Conservation (phyloP, 257 asterid genomes). For the Galeopsis tetrahit region DNA sequence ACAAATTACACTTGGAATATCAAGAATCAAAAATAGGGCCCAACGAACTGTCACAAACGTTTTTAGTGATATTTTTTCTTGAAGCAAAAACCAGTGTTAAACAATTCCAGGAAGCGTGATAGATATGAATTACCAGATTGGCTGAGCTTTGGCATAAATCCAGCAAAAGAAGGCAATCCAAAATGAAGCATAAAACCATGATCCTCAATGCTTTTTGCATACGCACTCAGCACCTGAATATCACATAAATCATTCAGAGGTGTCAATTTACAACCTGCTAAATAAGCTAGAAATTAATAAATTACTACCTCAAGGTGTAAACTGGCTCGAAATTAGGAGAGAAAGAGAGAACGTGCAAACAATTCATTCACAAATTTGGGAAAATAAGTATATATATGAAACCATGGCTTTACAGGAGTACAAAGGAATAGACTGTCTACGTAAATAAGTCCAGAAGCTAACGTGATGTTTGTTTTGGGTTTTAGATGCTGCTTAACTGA, state of each 20-base stretch:
- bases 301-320: conserved; percentile 12
- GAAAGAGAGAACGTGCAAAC: neutral
- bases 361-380: conserved; percentile 4
- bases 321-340: neutral
- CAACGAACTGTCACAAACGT: conserved; percentile 2
- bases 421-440: neutral
- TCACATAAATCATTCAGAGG: conserved; percentile 22
- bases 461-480: no score
- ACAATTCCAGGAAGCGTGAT: conserved; percentile 19
- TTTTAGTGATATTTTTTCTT: conserved; percentile 8
- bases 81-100: conserved; percentile 5
- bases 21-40: neutral
- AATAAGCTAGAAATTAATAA: conserved; percentile 27
- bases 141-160: conserved; percentile 70
- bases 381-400: neutral
- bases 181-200: conserved; percentile 91
- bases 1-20: conserved; percentile 16
- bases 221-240: conserved; percentile 84
- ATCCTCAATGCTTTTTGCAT: conserved; percentile 89
- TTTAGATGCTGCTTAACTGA: neutral
- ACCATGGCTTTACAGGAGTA: neutral
- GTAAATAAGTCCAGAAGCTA: neutral
- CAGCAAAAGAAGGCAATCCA: conserved; percentile 71
- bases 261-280: conserved; percentile 6
- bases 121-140: conserved; percentile 59